phyloP scores from a whole-genome alignment of 2,329 filamentous ascomycete species.

The Zymoseptoria passerinii region DNA sequence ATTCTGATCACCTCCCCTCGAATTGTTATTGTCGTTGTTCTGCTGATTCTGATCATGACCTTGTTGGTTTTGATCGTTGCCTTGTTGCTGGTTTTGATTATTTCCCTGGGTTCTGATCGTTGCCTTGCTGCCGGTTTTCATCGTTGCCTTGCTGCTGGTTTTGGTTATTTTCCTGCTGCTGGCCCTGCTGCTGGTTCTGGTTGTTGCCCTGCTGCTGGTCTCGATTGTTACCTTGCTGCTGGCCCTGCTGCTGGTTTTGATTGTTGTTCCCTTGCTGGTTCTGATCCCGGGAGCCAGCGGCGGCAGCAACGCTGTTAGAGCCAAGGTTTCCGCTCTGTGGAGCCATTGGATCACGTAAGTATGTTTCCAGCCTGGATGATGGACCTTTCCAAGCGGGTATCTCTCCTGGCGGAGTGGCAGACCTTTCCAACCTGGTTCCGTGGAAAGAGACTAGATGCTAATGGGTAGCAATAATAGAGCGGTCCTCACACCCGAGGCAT shows the following conservation, averaged over 20 bases:
- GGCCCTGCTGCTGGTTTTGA: neutral
- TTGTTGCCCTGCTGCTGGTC: neutral
- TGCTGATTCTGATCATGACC: neutral
- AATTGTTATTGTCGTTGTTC: neutral
- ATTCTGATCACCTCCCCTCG: neutral
- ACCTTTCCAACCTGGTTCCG: neutral
- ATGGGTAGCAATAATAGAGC: neutral
- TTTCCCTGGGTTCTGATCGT: neutral
- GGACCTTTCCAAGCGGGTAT: neutral
- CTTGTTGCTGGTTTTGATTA: neutral
- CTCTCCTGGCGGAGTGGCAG: neutral
- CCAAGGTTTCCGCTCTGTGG: neutral
- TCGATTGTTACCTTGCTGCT: neutral
- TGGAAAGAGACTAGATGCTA: neutral
- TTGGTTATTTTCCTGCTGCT: neutral
- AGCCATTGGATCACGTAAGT: neutral
- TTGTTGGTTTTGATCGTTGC: neutral
- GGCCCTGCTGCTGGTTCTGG: no score
- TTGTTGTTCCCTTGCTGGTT: neutral
- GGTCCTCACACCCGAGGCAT: neutral
- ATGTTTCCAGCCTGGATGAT: neutral
- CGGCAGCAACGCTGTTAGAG: no score
- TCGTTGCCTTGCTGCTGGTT: neutral
- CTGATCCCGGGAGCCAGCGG: no score
- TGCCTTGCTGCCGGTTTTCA: neutral